A percentile compares a stretch with the other conserved stretches of the same genome.
Evolutionary conservation across 169 alveolate species (phyloP).

Genomic region (Eimeria praecox): DNA sequence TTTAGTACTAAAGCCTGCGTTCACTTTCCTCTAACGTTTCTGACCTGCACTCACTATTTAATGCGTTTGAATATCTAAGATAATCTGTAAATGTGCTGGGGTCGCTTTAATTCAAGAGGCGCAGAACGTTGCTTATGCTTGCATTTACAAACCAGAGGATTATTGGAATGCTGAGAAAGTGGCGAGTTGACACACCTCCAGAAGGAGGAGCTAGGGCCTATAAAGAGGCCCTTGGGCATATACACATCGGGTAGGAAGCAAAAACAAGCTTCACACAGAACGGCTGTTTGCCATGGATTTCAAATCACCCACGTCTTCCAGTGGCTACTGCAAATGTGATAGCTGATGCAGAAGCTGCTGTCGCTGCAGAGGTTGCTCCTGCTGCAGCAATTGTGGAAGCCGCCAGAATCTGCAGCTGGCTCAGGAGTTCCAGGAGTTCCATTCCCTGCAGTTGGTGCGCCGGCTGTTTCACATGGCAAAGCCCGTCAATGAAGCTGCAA

Average conservation of each 20-base stretch:
- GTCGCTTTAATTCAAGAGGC: not conserved
- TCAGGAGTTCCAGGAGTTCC: not conserved
- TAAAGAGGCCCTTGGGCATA: not conserved
- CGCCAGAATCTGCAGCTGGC: not conserved
- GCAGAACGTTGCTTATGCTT: not conserved
- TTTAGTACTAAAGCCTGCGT: not conserved
- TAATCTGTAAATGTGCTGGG: not conserved
- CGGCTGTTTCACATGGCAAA: not conserved
- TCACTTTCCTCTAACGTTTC: not conserved
- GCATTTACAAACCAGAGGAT: not conserved
- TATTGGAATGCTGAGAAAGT: not conserved
- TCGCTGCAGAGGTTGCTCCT: not conserved
- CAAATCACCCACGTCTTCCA: slow-evolving; percentile 12
- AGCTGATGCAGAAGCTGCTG: not conserved
- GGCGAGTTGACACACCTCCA: not conserved
- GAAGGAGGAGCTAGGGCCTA: not conserved
- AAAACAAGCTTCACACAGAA: not conserved
- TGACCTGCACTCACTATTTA: not conserved
- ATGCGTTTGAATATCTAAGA: not conserved
- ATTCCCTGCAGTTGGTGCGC: not conserved
- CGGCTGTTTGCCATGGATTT: slow-evolving; percentile 16
- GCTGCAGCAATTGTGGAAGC: not conserved
- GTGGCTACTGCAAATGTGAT: not conserved
- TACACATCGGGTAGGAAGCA: not conserved
- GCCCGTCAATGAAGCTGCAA: not conserved